Base-by-base conservation (phyloP, 768 basidiomycete genomes). In the Panellus pusillus region DNA sequence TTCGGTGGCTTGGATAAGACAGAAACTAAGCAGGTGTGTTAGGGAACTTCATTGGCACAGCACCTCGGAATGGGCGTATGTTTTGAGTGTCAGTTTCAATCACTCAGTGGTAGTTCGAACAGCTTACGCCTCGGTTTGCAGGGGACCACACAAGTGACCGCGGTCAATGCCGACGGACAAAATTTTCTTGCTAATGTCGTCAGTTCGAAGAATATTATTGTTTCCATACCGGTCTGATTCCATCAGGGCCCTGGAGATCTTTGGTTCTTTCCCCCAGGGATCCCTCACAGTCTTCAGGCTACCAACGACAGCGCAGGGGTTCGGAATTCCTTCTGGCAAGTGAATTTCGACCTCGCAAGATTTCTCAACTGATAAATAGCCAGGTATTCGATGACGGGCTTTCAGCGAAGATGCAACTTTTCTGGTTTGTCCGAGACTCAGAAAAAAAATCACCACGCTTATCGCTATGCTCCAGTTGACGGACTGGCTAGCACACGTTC, bases 1-100 rank as follows among this genome's bases (percentile, higher is more conserved):
- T 62, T 9, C 15, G 24, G 3, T 27, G 45, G 15, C 13, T 24
- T n/a, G 6, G 24, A 32, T 19, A 12, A 44, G 29, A 20, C 32
- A 9, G 55, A 35, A 55, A 32, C 27, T 28, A 17, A 20, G 29
- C 12, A n/a, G n/a, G 20, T 47, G 9, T 20, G 12, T 11, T 35
- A 79, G 76, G 31, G 80, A 82, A 61, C 71, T 82, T 31, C 80
- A 82, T 55, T 82, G 80, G 80, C 80, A 82, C 60, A 74, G 66
- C 32, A 75, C 77, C 7, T 66, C 76, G 12, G 79, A 79, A 74
- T 82, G 78, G 81, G 79, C 76, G 1, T 81, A 80, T 50, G 69
- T 82, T n/a, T 60, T 83, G 41, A 44, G 50, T 45, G 55, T 55
- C 12, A 42, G 43, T 47, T 35, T 6, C 36, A 11, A 14, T 32